Conservation (phyloP, 2,329 filamentous ascomycete species). For the Sarocladiaceae sp. region DNA sequence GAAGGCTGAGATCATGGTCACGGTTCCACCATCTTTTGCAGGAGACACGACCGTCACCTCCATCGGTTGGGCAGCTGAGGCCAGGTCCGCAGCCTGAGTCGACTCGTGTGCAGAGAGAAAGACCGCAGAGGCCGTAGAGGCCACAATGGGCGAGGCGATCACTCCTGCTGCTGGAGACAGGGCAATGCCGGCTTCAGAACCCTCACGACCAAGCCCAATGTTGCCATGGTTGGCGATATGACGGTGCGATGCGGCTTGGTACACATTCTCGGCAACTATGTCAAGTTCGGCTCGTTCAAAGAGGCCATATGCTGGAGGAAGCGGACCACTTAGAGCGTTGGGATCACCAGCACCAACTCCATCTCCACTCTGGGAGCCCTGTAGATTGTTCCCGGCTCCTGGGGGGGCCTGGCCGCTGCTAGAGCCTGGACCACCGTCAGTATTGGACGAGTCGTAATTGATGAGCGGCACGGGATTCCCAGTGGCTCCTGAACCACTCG, state of each 20-base stretch:
- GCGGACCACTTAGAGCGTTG: not conserved
- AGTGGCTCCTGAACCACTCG: not conserved
- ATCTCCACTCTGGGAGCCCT: not conserved
- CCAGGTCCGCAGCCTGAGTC: not conserved
- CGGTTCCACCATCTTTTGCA: not conserved
- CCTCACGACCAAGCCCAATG: too few relatives aligned
- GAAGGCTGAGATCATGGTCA: constrained; percentile 2
- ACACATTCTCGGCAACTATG: not conserved
- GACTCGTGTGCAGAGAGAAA: not conserved
- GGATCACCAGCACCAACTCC: not conserved
- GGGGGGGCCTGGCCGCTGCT: not conserved
- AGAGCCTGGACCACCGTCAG: not conserved
- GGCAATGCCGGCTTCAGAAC: not conserved
- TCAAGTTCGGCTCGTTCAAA: not conserved
- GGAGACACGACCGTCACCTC: constrained; percentile 5
- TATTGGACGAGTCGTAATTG: constrained; percentile 1
- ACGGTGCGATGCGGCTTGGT: too few relatives aligned
- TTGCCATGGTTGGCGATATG: too few relatives aligned
- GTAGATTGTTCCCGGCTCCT: not conserved
- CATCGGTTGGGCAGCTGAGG: not conserved
- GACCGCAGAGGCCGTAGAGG: not conserved
- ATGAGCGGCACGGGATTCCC: not conserved
- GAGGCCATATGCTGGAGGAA: not conserved
- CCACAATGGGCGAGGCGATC: too few relatives aligned
- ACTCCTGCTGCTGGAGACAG: not conserved